These are phyloP conservation scores for Penicillium dipodomyicola DNA, from an alignment of 495 filamentous ascomycete species.

Conservation along the genomic window DNA sequence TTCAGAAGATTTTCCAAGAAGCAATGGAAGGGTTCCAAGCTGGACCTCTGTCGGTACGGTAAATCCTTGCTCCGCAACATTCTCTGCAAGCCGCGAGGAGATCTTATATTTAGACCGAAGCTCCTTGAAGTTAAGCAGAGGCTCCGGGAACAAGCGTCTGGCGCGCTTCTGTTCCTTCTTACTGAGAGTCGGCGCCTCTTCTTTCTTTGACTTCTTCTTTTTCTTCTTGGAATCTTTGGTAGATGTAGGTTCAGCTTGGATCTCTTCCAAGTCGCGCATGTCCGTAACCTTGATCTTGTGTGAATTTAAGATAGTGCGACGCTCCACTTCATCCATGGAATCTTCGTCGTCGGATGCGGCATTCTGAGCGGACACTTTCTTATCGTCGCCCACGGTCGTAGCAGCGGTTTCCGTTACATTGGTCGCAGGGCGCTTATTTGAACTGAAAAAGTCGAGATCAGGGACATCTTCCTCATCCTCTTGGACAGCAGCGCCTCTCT, in stretches of 20 bases:
- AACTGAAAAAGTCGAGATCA: constrained; percentile 42
- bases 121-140: constrained; percentile 73
- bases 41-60: constrained; percentile 89
- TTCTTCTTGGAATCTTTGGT: constrained; percentile 52
- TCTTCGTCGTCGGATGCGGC: constrained; percentile 32
- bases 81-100: constrained; percentile 66
- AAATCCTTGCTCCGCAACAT: constrained; percentile 82
- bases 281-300: constrained; percentile 87
- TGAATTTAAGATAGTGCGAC: constrained; percentile 68
- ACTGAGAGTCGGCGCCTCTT: constrained; percentile 37
- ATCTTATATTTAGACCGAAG: constrained; percentile 67
- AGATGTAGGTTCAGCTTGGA: constrained; percentile 34
- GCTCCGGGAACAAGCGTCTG: constrained; percentile 65
- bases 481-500: constrained; percentile 27
- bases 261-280: constrained; percentile 50
- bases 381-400: constrained; percentile 21
- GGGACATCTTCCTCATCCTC: constrained; percentile 27
- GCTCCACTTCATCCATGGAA: constrained; percentile 59
- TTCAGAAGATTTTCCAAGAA: constrained; percentile 53
- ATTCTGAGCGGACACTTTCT: constrained; percentile 19
- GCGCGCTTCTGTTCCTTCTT: constrained; percentile 55
- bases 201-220: constrained; percentile 49
- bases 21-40: constrained; percentile 74
- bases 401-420: constrained; percentile 18
- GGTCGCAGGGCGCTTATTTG: constrained; percentile 26